A percentile compares a stretch with the other conserved stretches of the same genome.
These are phyloP conservation scores for Thozetella sp. DNA, from an alignment of 495 filamentous ascomycete species.

Conservation along the genomic window DNA sequence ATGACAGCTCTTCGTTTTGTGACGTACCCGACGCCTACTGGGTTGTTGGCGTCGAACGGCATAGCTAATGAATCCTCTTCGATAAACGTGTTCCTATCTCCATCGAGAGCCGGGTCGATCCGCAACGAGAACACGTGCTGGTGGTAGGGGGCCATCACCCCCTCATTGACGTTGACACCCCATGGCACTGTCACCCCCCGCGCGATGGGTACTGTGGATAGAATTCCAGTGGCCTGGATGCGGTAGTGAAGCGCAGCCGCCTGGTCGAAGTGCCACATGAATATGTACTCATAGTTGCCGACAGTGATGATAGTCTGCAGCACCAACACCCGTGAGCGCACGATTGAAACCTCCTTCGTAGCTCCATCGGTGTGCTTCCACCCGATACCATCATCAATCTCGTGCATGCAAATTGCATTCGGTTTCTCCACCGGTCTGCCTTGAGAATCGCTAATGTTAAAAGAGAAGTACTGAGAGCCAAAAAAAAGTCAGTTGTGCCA, in stretches of 20 bases:
- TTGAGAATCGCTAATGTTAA: conserved; percentile 49
- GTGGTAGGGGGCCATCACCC: conserved; percentile 70
- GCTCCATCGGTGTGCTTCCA: conserved; percentile 83
- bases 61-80: conserved; percentile 59
- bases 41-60: conserved; percentile 54
- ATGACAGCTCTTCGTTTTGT: conserved; percentile 31
- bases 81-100: conserved; percentile 52
- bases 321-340: conserved; percentile 68
- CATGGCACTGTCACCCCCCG: conserved; percentile 65
- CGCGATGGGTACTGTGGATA: conserved; percentile 77
- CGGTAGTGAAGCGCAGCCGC: conserved; percentile 76
- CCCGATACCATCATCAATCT: conserved; percentile 68
- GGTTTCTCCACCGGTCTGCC: conserved; percentile 59
- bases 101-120: conserved; percentile 78
- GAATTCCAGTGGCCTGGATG: conserved; percentile 78
- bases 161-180: conserved; percentile 81
- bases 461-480: conserved; percentile 53
- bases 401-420: conserved; percentile 78
- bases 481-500: not conserved
- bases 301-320: conserved; percentile 76
- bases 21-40: conserved; percentile 73
- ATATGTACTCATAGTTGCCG: conserved; percentile 79
- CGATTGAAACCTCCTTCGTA: conserved; percentile 62
- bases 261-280: conserved; percentile 82
- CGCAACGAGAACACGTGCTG: conserved; percentile 88